A percentile compares a stretch with the other conserved stretches of the same genome.
These are phyloP conservation scores for Eimeria maxima DNA, from an alignment of 169 alveolate species.

Conservation along the genomic window DNA sequence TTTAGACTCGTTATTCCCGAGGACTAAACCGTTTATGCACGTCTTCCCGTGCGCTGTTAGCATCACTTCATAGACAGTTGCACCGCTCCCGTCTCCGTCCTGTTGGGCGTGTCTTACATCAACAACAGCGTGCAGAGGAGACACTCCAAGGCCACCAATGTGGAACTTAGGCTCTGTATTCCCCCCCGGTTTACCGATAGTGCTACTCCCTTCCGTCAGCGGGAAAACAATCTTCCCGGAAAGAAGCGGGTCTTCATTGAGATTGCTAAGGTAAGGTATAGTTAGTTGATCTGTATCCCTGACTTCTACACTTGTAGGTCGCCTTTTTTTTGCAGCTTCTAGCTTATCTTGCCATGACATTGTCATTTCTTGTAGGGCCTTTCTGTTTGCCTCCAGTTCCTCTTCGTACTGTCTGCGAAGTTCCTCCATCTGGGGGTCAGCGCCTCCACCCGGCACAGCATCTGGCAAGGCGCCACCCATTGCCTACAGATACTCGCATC, in stretches of 20 bases:
- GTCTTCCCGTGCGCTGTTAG: conserved; percentile 79
- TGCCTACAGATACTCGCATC: conserved; percentile 52
- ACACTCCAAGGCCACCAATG: conserved; percentile 81
- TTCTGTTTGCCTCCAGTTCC: conserved; percentile 84
- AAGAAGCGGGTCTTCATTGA: conserved; percentile 95
- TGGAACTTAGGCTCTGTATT: conserved; percentile 65
- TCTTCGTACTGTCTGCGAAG: conserved; percentile 83
- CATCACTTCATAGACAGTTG: conserved; percentile 31
- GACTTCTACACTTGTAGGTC: conserved; percentile 86
- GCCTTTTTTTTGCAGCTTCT: conserved; percentile 67
- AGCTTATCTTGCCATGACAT: conserved; percentile 84
- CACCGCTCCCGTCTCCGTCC: conserved; percentile 5
- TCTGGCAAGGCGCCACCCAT: conserved; percentile 59
- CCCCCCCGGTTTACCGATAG: conserved; percentile 90
- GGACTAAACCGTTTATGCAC: conserved; percentile 63
- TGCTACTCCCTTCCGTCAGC: conserved; percentile 86
- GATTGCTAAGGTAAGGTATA: conserved; percentile 88
- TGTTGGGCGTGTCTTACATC: neutral
- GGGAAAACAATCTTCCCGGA: conserved; percentile 88
- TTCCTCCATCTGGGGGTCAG: conserved; percentile 81
- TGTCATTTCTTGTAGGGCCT: conserved; percentile 86
- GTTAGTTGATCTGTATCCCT: conserved; percentile 84
- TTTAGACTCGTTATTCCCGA: conserved; percentile 22
- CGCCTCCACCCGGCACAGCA: conserved; percentile 86
- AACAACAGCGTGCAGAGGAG: conserved; percentile 54